Evolutionary conservation across 257 asterid genomes (phyloP), one percentile per base, ranked within the genome.

Genomic region (Plectranthus barbatus): DNA sequence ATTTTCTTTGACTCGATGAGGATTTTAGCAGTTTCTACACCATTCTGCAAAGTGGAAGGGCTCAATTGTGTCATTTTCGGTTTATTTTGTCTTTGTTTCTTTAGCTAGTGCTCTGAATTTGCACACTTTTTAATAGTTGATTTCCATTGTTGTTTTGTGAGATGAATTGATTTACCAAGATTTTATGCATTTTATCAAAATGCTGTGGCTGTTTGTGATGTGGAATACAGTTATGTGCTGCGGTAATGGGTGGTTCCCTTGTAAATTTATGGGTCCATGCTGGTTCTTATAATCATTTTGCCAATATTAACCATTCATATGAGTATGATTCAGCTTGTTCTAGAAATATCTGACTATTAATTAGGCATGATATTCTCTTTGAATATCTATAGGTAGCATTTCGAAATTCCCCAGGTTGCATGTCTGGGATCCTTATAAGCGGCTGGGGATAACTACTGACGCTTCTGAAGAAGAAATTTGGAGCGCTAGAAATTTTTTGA

Each of bases 391-490:
- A 86, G 97, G 97, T 62, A 74, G 66, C 42, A 17, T 77, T 49
- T 48, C 80, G 0, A 84, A 75, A 64, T 93, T 87, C 68, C 76
- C 91, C 31, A 76, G 99, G 53, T n/a, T 75, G 26, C 74, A 77
- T 55, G 91, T 84, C 23, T 93, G 99, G 97, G 84, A 90, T 73
- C 99, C 99, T 20, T 93, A 82, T 68, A 93, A 85, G 81, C 87
- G 97, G 34, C 80, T 93, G 60, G 99, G 99, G 49, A 66, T 93
- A 79, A 70, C 62, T 50, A 77, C 75, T 36, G 89, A 89, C 78
- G 99, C 97, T 47, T 83, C 96, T 2, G 94, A 87, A 66, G 97
- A 90, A 71, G 99, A 93, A 83, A 77, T 93, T 67, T 93, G 99
- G 99, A 81, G 92, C 71, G 87, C 97, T 64, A 89, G 95, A 33